Base-by-base conservation (phyloP, 306 rosid genomes). In the Amphicarpaea edgeworthii region DNA sequence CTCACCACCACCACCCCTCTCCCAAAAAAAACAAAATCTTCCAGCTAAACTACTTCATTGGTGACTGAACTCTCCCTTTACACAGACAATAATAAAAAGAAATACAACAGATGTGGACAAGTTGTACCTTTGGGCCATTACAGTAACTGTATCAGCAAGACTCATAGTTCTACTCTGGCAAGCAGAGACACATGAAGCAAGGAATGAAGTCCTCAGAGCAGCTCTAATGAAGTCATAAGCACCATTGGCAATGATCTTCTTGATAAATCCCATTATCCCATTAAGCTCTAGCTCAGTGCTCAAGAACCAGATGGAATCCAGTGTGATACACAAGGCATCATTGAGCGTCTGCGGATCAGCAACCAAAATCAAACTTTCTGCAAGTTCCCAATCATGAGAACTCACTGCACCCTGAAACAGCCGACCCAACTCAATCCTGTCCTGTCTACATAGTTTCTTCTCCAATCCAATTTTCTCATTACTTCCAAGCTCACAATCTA, bases 251-350 rank as follows among this genome's bases (percentile, higher is more conserved):
- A 92, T 83, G 72, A 92, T 88, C 62, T 87, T 92, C 83, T 76
- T 81, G 66, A 90, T 82, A 49, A 92, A 84, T 45, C 77, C 86
- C 1, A 91, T 92, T 49, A 87, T 79, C 42, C 93, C 96, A 23
- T 77, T 51, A 62, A 92, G 89, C 84, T 90, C 92, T 49, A 84
- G 81, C 59, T 90, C 90, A 17, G 93, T 75, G 79, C 73, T 82
- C 90, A 92, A 83, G 83, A 92, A 92, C 97, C 97, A 92, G 72
- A 92, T 84, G 43, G 97, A 92, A 80, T 92, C 97, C 79, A 92
- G 77, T 15, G 97, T 77, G 28, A 88, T 87, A 65, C 97, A 92
- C 86, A 92, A 76, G 41, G 92, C 97, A 82, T 92, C 97, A 72
- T 92, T 92, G 61, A 92, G 90, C 6, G 91, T 84, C 61, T 87